These are phyloP conservation scores for Suhomyces atakaporum DNA, from an alignment of 1,139 yeast species.

Conservation along the genomic window DNA sequence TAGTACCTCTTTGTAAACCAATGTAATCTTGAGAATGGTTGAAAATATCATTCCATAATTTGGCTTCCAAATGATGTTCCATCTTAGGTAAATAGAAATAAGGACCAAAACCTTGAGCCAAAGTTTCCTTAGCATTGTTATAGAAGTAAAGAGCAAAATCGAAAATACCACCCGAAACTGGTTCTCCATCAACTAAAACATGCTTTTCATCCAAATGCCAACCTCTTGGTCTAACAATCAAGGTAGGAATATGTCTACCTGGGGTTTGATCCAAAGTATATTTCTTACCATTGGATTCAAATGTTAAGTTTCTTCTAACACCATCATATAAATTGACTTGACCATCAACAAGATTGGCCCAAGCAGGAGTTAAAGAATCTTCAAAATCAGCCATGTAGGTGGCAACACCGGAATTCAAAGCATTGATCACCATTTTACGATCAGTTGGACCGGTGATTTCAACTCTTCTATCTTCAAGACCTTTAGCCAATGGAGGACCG, in stretches of 20 bases:
- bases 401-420: slow-evolving; percentile 83
- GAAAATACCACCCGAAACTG: slow-evolving; percentile 71
- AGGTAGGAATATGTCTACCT: slow-evolving; percentile 65
- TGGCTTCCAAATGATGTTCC: slow-evolving; percentile 35
- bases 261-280: slow-evolving; percentile 59
- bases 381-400: slow-evolving; percentile 96
- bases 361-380: slow-evolving; percentile 94
- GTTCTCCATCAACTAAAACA: slow-evolving; percentile 71
- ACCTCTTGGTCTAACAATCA: slow-evolving; percentile 83
- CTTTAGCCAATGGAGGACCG: slow-evolving; percentile 76
- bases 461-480: slow-evolving; percentile 73
- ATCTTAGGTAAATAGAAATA: slow-evolving; percentile 34
- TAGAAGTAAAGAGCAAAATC: slow-evolving; percentile 74
- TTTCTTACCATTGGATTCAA: slow-evolving; percentile 57
- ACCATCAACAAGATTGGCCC: slow-evolving; percentile 85
- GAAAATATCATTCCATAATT: slow-evolving; percentile 33
- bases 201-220: slow-evolving; percentile 83
- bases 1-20: slow-evolving; percentile 27
- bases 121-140: slow-evolving; percentile 26
- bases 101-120: slow-evolving; percentile 28
- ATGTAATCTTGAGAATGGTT: slow-evolving; percentile 29
- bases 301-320: slow-evolving; percentile 64
- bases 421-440: slow-evolving; percentile 92
- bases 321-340: slow-evolving; percentile 94
- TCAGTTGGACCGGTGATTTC: slow-evolving; percentile 92